These are phyloP conservation scores for Yamadazyma olivae DNA, from an alignment of 805 yeast genomes.

Conservation along the genomic window DNA sequence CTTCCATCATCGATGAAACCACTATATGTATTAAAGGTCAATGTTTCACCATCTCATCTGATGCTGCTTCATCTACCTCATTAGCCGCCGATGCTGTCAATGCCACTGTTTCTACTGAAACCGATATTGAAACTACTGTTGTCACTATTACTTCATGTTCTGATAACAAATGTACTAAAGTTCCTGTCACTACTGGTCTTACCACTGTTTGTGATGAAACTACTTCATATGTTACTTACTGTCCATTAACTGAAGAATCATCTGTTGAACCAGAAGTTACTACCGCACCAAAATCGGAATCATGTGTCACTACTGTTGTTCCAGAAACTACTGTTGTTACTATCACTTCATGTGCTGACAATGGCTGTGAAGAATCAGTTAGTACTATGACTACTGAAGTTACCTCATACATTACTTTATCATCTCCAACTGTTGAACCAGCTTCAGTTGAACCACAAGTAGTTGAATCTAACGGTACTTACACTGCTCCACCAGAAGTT, in stretches of 20 bases:
- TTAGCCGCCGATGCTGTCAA: slow-evolving; percentile 2
- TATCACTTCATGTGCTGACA: slow-evolving; percentile 27
- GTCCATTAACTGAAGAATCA: slow-evolving; percentile 19
- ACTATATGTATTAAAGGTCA: too few species aligned
- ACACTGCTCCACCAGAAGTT: slow-evolving; percentile 3
- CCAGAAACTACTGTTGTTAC: slow-evolving; percentile 18
- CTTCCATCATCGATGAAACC: slow-evolving; percentile 3
- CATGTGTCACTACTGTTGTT: slow-evolving; percentile 1
- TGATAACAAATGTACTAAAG: slow-evolving; percentile 24
- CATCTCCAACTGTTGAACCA: slow-evolving; percentile 23
- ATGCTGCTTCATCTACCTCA: not conserved
- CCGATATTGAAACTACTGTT: slow-evolving; percentile 6
- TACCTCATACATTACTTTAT: slow-evolving; percentile 32
- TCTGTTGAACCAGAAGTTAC: slow-evolving; percentile 8
- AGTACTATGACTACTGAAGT: slow-evolving; percentile 19
- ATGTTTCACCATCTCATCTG: not conserved
- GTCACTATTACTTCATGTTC: slow-evolving; percentile 24
- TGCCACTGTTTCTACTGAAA: slow-evolving; percentile 1
- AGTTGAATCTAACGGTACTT: slow-evolving; percentile 13
- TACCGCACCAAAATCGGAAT: slow-evolving; percentile 5
- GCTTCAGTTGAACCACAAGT: slow-evolving; percentile 14
- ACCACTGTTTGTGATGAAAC: slow-evolving; percentile 28
- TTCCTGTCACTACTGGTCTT: slow-evolving; percentile 31
- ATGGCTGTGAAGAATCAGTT: slow-evolving; percentile 20
- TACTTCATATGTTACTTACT: slow-evolving; percentile 29